These are phyloP conservation scores for Blepharisma japonicum DNA, from an alignment of 73 alveolate species.

Conservation along the genomic window DNA sequence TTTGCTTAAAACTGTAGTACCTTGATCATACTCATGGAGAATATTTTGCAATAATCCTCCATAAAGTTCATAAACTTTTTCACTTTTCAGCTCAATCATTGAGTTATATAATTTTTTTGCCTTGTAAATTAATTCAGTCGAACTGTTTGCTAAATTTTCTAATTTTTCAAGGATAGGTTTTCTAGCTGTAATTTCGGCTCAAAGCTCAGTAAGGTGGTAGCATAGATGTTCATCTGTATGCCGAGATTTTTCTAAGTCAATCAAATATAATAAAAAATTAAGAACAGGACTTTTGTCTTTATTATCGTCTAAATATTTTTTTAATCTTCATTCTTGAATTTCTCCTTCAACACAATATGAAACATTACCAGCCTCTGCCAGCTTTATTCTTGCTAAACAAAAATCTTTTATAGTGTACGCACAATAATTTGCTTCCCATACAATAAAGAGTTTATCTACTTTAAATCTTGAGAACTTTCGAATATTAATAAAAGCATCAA, in stretches of 20 bases:
- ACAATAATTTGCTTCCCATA: slow-evolving; percentile 19
- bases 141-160: no score
- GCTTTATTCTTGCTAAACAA: background rate
- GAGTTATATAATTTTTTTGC: background rate
- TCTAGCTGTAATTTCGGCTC: background rate
- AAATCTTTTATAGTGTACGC: background rate
- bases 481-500: no score
- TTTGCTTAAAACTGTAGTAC: no score
- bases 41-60: background rate
- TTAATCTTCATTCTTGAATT: background rate
- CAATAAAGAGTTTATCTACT: background rate
- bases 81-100: background rate
- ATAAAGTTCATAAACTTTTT: background rate
- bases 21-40: background rate
- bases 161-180: background rate
- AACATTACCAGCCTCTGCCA: background rate
- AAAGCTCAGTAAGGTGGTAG: background rate
- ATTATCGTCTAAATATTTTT: background rate
- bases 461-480: no score
- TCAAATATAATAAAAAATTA: background rate
- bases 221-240: background rate
- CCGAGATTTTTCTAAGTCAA: background rate
- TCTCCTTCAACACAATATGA: background rate
- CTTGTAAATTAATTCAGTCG: no score
- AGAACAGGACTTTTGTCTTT: background rate